Evolutionary conservation across 495 filamentous ascomycete species (phyloP).

Genomic region (Neurospora sp.): DNA sequence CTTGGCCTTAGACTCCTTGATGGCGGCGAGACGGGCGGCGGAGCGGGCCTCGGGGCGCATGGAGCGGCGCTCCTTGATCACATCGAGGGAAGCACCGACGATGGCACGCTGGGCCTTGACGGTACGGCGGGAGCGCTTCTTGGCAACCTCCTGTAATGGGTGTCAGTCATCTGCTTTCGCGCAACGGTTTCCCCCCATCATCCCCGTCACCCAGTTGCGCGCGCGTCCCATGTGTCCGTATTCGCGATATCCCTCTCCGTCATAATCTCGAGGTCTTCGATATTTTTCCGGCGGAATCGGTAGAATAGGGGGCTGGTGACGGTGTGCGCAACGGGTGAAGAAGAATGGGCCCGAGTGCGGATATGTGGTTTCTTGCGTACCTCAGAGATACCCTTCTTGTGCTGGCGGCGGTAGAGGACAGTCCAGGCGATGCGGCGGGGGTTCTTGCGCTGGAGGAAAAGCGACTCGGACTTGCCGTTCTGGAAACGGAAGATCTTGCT

Average conservation of each 20-base stretch:
- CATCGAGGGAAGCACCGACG: conserved; percentile 96
- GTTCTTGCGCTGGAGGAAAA: conserved; percentile 99
- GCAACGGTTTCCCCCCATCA: neutral
- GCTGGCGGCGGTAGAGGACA: conserved; percentile 91
- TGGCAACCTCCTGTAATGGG: conserved; percentile 80
- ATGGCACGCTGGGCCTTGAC: conserved; percentile 98
- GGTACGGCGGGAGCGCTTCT: conserved; percentile 97
- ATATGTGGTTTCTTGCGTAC: conserved; percentile 46
- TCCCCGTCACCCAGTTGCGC: neutral
- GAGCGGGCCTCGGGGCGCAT: conserved; percentile 89
- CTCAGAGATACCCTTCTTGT: conserved; percentile 99
- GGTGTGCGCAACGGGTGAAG: conserved; percentile 7
- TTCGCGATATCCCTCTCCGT: neutral
- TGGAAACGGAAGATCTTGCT: conserved; percentile 99
- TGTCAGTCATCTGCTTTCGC: conserved; percentile 32
- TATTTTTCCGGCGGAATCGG: neutral
- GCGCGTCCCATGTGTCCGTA: neutral
- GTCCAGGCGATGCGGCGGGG: conserved; percentile 98
- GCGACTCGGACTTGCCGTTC: conserved; percentile 98
- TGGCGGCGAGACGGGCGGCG: conserved; percentile 82
- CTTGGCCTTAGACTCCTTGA: conserved; percentile 97
- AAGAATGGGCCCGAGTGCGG: neutral
- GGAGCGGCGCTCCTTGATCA: conserved; percentile 97
- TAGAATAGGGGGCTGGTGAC: neutral
- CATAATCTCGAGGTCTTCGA: neutral